Conservation (phyloP, 495 filamentous ascomycete genomes). For the Aspergillus campestris region DNA sequence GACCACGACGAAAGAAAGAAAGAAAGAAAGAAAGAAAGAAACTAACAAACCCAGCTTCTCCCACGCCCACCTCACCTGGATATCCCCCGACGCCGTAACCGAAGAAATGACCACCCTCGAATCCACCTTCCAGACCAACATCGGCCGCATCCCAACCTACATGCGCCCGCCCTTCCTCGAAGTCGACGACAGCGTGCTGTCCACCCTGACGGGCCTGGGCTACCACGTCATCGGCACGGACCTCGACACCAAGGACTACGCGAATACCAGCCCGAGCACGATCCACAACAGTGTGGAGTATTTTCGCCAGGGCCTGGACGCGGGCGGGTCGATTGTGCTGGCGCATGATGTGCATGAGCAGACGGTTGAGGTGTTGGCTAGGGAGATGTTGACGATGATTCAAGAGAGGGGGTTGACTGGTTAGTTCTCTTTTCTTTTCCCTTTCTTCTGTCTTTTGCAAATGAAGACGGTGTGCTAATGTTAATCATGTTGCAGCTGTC, state of each 20-base stretch:
- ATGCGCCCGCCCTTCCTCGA: conserved; percentile 45
- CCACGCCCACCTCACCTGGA: conserved; percentile 52
- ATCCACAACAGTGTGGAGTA: conserved; percentile 22
- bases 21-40: background rate
- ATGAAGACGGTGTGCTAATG: conserved; percentile 5
- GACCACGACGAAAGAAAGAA: background rate
- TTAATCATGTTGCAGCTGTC: conserved; percentile 39
- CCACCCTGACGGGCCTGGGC: conserved; percentile 23
- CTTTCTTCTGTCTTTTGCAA: background rate
- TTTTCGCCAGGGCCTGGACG: conserved; percentile 19
- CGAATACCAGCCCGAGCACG: conserved; percentile 20
- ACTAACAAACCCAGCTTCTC: conserved; percentile 29
- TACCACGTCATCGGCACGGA: conserved; percentile 38
- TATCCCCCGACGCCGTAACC: conserved; percentile 42
- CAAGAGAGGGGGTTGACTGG: conserved; percentile 21
- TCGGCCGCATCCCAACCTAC: conserved; percentile 69
- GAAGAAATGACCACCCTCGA: conserved; percentile 64
- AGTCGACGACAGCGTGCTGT: conserved; percentile 19
- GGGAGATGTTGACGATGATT: conserved; percentile 28
- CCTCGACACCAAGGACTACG: conserved; percentile 40
- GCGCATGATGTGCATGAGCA: conserved; percentile 38
- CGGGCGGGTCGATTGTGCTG: conserved; percentile 31
- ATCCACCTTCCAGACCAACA: conserved; percentile 55
- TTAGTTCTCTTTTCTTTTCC: conserved; percentile 12
- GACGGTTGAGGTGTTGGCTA: conserved; percentile 28